Percentiles rank a stretch among this genome's conserved stretches.
These are phyloP conservation scores for Aspergillus pseudoviridinutans DNA, from an alignment of 2,329 filamentous ascomycete species.

Conservation along the genomic window DNA sequence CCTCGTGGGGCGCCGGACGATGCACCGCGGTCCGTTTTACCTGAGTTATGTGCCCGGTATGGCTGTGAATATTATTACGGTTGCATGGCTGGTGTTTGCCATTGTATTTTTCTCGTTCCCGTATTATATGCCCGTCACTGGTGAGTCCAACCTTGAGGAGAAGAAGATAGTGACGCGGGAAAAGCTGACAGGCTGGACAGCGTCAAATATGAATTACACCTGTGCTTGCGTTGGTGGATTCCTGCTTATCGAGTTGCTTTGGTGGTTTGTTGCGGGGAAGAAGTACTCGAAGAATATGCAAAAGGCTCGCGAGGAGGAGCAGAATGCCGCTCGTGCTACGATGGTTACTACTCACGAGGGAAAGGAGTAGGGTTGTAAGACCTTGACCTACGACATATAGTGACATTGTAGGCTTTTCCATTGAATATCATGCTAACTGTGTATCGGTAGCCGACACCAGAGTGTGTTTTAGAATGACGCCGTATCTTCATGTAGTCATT, in stretches of 20 bases:
- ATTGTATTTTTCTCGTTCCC: slow-evolving; percentile 49
- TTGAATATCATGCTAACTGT: background rate
- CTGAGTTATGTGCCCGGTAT: slow-evolving; percentile 40
- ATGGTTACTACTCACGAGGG: slow-evolving; percentile 9
- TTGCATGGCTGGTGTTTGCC: slow-evolving; percentile 48
- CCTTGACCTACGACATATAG: background rate
- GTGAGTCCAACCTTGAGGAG: slow-evolving; percentile 6
- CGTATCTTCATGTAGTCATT: background rate
- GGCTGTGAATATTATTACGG: slow-evolving; percentile 43
- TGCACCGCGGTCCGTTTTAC: slow-evolving; percentile 45
- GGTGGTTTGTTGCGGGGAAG: slow-evolving; percentile 44
- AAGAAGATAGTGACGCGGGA: background rate
- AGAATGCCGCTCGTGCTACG: slow-evolving; percentile 10
- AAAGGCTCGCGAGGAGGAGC: slow-evolving; percentile 57
- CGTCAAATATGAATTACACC: slow-evolving; percentile 48
- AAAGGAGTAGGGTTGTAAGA: slow-evolving; percentile 2
- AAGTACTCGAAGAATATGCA: slow-evolving; percentile 38
- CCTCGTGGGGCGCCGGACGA: slow-evolving; percentile 40
- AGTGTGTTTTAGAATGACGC: background rate
- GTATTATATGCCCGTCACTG: slow-evolving; percentile 33
- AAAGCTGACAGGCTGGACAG: slow-evolving; percentile 5
- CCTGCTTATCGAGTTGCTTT: slow-evolving; percentile 34
- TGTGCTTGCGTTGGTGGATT: slow-evolving; percentile 45
- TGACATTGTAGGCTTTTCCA: background rate
- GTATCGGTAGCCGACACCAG: too few relatives aligned